A percentile compares a stretch with the other conserved stretches of the same genome.
phyloP scores from a whole-genome alignment of 176 grass and related monocot genomes.

The Alloteropsis semialata region DNA sequence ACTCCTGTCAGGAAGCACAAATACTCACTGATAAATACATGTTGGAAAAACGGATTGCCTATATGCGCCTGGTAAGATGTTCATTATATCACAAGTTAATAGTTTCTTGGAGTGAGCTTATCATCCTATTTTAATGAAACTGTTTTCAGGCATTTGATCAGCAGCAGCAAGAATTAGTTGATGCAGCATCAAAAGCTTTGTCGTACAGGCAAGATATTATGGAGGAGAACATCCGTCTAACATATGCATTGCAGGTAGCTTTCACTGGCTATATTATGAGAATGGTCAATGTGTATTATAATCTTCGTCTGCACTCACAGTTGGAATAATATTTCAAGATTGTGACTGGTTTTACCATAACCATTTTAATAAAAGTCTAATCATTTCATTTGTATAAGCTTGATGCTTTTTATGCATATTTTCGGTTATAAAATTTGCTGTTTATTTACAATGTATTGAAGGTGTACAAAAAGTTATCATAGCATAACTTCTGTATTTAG shows the following conservation, averaged over 20 bases:
- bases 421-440: background rate
- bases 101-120: background rate
- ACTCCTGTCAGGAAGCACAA: slow-evolving; percentile 65
- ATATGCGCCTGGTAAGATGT: slow-evolving; percentile 67
- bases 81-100: background rate
- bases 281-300: background rate
- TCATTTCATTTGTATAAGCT: background rate
- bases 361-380: background rate
- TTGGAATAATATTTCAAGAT: slow-evolving; percentile 9
- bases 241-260: slow-evolving; percentile 80
- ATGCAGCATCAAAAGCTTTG: slow-evolving; percentile 92
- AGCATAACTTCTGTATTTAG: background rate
- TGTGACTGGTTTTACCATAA: background rate
- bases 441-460: slow-evolving; percentile 4
- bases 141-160: slow-evolving; percentile 88
- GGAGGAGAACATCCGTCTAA: slow-evolving; percentile 85
- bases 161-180: slow-evolving; percentile 83
- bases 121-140: background rate
- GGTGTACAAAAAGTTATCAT: background rate
- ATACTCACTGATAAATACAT: slow-evolving; percentile 67
- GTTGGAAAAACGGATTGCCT: slow-evolving; percentile 85
- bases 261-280: background rate
- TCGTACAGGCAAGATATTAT: slow-evolving; percentile 94
- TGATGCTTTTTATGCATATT: slow-evolving; percentile 22
- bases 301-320: background rate